Conservation (phyloP, 345 rosid genomes). For the Melastoma malabathricum region DNA sequence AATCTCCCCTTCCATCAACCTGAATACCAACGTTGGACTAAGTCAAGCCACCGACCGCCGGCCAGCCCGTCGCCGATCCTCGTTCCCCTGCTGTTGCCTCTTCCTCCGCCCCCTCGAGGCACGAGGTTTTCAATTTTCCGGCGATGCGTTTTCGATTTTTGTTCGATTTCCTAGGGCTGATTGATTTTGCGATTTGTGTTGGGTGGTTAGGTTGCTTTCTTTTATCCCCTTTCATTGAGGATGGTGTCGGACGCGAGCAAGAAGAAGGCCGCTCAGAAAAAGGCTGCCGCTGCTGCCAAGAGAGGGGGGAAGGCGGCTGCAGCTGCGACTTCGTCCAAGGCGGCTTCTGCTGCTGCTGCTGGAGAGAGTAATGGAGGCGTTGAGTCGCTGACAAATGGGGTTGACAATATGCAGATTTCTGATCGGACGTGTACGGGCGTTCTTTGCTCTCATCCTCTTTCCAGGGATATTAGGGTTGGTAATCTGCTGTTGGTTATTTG, state of each 20-base stretch:
- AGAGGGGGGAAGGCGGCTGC: slow-evolving; percentile 80
- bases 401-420: slow-evolving; percentile 50
- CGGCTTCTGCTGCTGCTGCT: slow-evolving; percentile 7
- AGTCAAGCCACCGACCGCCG: no score
- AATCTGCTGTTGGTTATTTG: slow-evolving; percentile 1
- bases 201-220: neutral
- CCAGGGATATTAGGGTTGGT: slow-evolving; percentile 91
- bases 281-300: slow-evolving; percentile 96
- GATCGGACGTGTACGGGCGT: slow-evolving; percentile 99
- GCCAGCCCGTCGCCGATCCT: no score
- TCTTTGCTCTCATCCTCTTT: slow-evolving; percentile 94
- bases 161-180: neutral
- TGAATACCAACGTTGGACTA: no score
- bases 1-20: no score
- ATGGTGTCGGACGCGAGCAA: slow-evolving; percentile 99
- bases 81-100: no score
- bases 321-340: slow-evolving; percentile 12
- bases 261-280: slow-evolving; percentile 99
- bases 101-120: no score
- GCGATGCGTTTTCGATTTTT: neutral
- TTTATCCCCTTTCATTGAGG: neutral
- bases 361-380: slow-evolving; percentile 32
- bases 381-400: slow-evolving; percentile 29
- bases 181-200: neutral
- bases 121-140: no score